Conservation (phyloP, 2,329 filamentous ascomycete species). For the Colletotrichum cordylinicola region DNA sequence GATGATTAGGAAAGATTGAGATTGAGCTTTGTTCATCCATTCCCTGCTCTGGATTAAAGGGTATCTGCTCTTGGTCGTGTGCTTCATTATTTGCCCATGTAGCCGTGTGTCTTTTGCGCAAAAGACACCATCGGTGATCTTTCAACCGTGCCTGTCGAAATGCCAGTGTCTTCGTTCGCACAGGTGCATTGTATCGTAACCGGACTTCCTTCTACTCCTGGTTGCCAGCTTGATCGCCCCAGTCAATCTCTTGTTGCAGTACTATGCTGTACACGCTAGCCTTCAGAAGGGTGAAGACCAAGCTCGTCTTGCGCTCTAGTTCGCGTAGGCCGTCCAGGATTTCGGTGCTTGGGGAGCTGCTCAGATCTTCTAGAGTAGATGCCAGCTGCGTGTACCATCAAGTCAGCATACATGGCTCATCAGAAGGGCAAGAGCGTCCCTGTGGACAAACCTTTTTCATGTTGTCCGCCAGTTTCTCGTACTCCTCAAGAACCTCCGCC, state of each 20-base stretch:
- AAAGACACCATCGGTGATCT: background rate
- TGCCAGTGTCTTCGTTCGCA: background rate
- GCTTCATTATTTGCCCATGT: background rate
- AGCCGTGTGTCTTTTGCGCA: background rate
- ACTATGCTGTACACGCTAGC: conserved; percentile 99
- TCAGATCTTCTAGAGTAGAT: conserved; percentile 65
- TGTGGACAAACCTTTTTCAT: conserved; percentile 76
- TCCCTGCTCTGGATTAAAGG: background rate
- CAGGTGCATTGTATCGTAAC: background rate
- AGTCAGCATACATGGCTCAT: background rate
- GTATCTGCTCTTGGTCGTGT: conserved; percentile 2
- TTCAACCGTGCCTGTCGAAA: background rate
- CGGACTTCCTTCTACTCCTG: conserved; percentile 30
- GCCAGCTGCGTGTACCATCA: conserved; percentile 54
- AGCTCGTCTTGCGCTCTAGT: conserved; percentile 90
- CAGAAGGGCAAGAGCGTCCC: background rate
- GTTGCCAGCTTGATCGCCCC: conserved; percentile 57
- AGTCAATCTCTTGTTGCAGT: conserved; percentile 92
- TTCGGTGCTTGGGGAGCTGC: conserved; percentile 75
- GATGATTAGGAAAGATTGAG: background rate
- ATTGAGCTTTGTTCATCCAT: background rate
- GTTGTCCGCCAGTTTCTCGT: conserved; percentile 84
- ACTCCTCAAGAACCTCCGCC: conserved; percentile 95
- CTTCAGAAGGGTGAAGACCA: conserved; percentile 95
- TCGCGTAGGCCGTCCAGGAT: conserved; percentile 87